Conservation (phyloP, 768 basidiomycete genomes). For the Rhodotorula paludigena region DNA sequence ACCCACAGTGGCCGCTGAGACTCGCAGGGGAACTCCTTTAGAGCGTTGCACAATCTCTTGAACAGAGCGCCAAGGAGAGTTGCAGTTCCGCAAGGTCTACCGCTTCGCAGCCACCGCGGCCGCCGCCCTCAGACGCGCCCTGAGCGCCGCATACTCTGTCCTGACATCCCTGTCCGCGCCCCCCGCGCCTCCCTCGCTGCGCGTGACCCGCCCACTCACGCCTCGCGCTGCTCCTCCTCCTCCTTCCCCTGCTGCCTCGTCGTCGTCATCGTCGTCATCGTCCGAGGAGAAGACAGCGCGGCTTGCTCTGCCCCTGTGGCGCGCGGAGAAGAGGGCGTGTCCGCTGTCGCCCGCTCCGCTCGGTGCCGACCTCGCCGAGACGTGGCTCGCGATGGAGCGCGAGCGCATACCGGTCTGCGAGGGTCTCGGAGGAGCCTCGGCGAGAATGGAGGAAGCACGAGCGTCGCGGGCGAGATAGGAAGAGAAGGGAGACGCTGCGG, state of each 20-base stretch:
- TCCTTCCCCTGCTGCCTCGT: background rate
- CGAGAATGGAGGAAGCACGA: background rate
- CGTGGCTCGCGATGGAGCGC: background rate
- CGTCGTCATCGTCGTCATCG: background rate
- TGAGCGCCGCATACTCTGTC: conserved; percentile 3
- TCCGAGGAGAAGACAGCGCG: background rate
- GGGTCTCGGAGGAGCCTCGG: background rate
- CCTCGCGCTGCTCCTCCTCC: background rate
- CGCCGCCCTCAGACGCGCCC: conserved; percentile 2
- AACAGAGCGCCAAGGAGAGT: too few relatives aligned
- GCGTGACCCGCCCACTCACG: background rate
- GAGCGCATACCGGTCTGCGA: background rate
- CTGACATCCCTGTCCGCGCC: background rate
- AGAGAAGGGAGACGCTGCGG: too few relatives aligned
- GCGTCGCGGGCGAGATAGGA: background rate
- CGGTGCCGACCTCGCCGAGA: background rate
- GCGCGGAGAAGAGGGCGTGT: background rate
- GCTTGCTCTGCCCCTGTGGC: background rate
- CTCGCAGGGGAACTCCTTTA: too few relatives aligned
- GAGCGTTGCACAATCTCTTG: too few relatives aligned
- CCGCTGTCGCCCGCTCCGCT: background rate
- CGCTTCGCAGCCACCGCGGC: background rate
- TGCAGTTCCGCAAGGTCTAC: too few relatives aligned
- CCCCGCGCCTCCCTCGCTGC: background rate
- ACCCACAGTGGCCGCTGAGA: too few relatives aligned